Evolutionary conservation across 768 basidiomycete genomes (phyloP), one percentile per base, ranked within the genome.

Genomic region (Trametes cingulata): DNA sequence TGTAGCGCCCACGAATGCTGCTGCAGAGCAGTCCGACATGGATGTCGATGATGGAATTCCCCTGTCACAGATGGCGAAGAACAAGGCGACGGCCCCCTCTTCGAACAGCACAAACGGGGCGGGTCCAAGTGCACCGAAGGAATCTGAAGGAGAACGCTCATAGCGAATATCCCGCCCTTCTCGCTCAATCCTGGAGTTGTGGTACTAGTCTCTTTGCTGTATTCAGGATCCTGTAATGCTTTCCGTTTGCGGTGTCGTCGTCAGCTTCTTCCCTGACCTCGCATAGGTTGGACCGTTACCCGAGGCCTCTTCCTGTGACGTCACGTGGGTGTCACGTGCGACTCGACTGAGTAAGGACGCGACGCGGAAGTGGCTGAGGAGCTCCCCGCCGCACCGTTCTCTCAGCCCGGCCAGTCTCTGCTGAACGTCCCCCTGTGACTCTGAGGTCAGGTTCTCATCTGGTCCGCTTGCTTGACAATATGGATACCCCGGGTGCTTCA

Each of bases 1-100:
- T 10, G 25, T 41, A 7, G 35, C 36, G 17, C 41, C 37, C 1
- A 52, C 59, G 29, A 33, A 33, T 0, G 52, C 49, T 6, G 60
- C 68, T 12, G 57, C 65, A 5, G 64, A 65, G 3, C 64, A 62
- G 40, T 64, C 66, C 3, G 67, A 62, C 17, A 73, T 76, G 77
- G 77, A 75, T 8, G 64, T 74, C 6, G 75, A 78, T 43, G 69
- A 69, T n/a, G 67, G 67, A 1, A 27, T 27, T 27, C 62, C 29
- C 46, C 67, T 56, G 7, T 53, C 50, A 6, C 63, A 66, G 47
- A 40, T 36, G n/a, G 55, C 56, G 17, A 51, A 49, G 47, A 50
- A 36, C 19, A 58, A 60, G 35, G 49, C 65, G 7, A 45, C 61
- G 40, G 39, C 51, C 15, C 35, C 53, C 12, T 15, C 56, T 12